phyloP scores from a whole-genome alignment of 768 basidiomycete genomes.

The Naematelia aurantialba region DNA sequence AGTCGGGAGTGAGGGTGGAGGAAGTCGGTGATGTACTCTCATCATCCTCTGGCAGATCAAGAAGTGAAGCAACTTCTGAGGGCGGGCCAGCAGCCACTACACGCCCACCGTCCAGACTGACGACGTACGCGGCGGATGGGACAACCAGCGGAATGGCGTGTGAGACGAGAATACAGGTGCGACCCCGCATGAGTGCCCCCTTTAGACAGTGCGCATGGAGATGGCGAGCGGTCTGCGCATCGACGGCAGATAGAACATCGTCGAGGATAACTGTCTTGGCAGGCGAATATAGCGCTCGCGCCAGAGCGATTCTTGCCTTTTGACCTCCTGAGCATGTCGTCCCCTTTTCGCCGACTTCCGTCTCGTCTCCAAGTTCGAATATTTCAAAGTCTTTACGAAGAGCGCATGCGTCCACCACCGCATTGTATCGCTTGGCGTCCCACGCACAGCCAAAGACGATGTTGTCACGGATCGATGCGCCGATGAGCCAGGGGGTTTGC shows the following conservation, averaged over 20 bases:
- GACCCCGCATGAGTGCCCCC: constrained; percentile 30
- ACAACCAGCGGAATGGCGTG: constrained; percentile 49
- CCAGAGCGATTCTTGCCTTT: constrained; percentile 48
- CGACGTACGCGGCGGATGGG: constrained; percentile 42
- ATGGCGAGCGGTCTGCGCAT: constrained; percentile 48
- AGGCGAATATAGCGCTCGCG: constrained; percentile 45
- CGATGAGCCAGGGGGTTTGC: constrained; percentile 46
- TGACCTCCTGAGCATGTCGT: constrained; percentile 46
- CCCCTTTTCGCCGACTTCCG: constrained; percentile 49
- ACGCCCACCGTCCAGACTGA: constrained; percentile 41
- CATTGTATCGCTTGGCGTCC: constrained; percentile 45
- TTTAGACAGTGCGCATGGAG: constrained; percentile 34
- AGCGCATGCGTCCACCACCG: constrained; percentile 45
- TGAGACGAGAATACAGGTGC: constrained; percentile 46
- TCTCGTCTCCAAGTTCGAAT: constrained; percentile 55
- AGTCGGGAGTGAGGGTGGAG: constrained; percentile 6
- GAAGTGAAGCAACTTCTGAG: constrained; percentile 19
- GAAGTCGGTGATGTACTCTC: constrained; percentile 14
- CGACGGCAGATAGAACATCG: constrained; percentile 48
- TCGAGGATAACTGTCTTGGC: constrained; percentile 45
- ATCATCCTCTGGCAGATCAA: constrained; percentile 34
- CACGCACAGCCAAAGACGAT: constrained; percentile 38
- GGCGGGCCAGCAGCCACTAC: constrained; percentile 39
- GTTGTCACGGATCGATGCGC: constrained; percentile 47
- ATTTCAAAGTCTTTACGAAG: constrained; percentile 47